Base-by-base conservation (phyloP, 106 monocot genomes). In the Dendrobium catenatum region DNA sequence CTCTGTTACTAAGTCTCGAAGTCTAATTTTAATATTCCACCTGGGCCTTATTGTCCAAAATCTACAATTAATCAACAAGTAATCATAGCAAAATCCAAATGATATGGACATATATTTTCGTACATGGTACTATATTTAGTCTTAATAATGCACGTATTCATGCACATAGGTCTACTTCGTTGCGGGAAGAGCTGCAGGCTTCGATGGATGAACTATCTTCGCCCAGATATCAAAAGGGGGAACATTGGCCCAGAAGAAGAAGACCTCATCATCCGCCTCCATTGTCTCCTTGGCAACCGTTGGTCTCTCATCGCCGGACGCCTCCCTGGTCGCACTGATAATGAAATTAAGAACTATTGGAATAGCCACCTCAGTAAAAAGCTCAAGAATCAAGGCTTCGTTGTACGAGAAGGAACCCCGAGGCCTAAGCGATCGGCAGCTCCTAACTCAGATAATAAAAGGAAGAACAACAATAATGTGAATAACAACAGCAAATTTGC, bases 301-400 rank as follows among this genome's bases (percentile, higher is more conserved):
- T 87, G 87, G 87, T 87, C 87, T 2, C 75, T 87, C 24, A 87
- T 87, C 27, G 87, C 87, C 9, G 84, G 81, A 0, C 33, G 87
- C 9, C 77, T 87, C 27, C 87, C 87, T 0, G 84, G 81, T 6
- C 87, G 87, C 18, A 87, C 87, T 0, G 87, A 87, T 44, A 87
- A 87, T 61, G 87, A 87, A 47, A 87, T 87, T 77, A 87, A 87
- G 81, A 87, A 83, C 77, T 83, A 87, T 51, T 82, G 82, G 80
- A 61, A 83, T 67, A 87, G 73, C 72, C 83, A 83, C 40, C 61
- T 85, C 41, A 82, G 81, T 40, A 85, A 85, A 73, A 85, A 70
- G 40, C 84, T 79, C 37, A 61, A 40, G 42, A 70, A 15, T 9
- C 83, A 84, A 61, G 83, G 79, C 27, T 17, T 80, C 42, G 6